Conservation (phyloP, 2,329 filamentous ascomycete genomes). For the Cordyceps farinosa region DNA sequence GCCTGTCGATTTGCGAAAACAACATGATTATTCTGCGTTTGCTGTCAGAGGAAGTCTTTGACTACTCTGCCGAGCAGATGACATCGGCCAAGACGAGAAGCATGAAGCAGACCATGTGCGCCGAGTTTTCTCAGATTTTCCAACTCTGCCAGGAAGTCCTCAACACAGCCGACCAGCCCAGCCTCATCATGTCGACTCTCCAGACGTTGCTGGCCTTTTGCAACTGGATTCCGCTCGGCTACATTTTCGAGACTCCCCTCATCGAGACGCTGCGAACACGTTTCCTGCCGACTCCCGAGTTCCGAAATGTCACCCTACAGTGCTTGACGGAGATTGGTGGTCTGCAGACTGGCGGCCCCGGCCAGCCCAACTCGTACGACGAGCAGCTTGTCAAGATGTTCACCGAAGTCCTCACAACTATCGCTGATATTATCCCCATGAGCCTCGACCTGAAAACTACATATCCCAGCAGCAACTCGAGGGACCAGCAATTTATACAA, state of each 20-base stretch:
- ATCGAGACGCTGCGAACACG: slow-evolving; percentile 91
- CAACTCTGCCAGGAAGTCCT: slow-evolving; percentile 95
- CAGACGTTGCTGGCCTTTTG: slow-evolving; percentile 94
- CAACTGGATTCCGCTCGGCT: slow-evolving; percentile 98
- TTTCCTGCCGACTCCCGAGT: slow-evolving; percentile 90
- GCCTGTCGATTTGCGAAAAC: slow-evolving; percentile 96
- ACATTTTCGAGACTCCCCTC: slow-evolving; percentile 96
- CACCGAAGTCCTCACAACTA: slow-evolving; percentile 89
- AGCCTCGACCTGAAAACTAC: slow-evolving; percentile 86
- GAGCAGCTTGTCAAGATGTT: slow-evolving; percentile 98
- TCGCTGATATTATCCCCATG: slow-evolving; percentile 89
- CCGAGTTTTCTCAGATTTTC: slow-evolving; percentile 98
- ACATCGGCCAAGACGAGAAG: slow-evolving; percentile 96
- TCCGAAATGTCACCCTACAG: slow-evolving; percentile 94
- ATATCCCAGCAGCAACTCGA: slow-evolving; percentile 85
- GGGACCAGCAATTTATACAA: slow-evolving; percentile 96
- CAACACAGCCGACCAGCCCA: slow-evolving; percentile 81
- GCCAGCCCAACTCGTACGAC: slow-evolving; percentile 71
- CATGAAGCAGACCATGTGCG: slow-evolving; percentile 97
- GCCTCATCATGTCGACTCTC: slow-evolving; percentile 90
- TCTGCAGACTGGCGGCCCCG: slow-evolving; percentile 74
- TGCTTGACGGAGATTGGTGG: slow-evolving; percentile 96
- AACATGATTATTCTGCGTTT: slow-evolving; percentile 98
- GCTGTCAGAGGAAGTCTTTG: slow-evolving; percentile 96
- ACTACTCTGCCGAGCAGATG: slow-evolving; percentile 98